These are phyloP conservation scores for Penicillium macrosclerotiorum DNA, from an alignment of 495 filamentous ascomycete genomes.

Conservation along the genomic window DNA sequence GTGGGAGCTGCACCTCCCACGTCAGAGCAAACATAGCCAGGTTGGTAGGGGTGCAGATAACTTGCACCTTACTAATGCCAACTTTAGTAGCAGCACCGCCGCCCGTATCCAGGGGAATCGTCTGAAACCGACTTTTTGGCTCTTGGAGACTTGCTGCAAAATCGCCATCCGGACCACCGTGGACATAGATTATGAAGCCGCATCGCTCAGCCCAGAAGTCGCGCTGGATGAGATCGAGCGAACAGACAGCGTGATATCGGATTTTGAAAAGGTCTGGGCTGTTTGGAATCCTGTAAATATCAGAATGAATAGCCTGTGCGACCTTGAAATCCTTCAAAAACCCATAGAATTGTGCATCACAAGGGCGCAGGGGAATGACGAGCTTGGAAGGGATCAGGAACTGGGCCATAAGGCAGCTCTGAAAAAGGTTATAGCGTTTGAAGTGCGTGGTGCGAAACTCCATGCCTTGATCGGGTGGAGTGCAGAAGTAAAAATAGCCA, in stretches of 20 bases:
- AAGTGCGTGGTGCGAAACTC: constrained; percentile 36
- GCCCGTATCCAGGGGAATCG: constrained; percentile 17
- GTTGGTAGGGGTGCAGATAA: constrained; percentile 24
- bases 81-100: neutral
- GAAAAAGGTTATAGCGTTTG: constrained; percentile 23
- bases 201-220: constrained; percentile 37
- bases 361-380: constrained; percentile 29
- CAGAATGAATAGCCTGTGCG: constrained; percentile 26
- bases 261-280: constrained; percentile 1
- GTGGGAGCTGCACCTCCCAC: constrained; percentile 24
- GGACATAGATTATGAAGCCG: constrained; percentile 26
- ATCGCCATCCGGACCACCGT: constrained; percentile 35
- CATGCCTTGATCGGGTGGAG: constrained; percentile 26
- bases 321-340: constrained; percentile 33
- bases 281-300: neutral
- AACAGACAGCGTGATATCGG: constrained; percentile 33
- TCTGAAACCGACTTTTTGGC: constrained; percentile 6
- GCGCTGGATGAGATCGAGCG: constrained; percentile 28
- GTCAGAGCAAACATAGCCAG: constrained; percentile 28
- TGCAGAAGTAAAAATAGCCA: constrained; percentile 33
- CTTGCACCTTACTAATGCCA: constrained; percentile 23
- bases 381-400: constrained; percentile 26
- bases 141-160: constrained; percentile 21
- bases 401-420: constrained; percentile 36
- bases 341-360: constrained; percentile 27